A percentile compares a stretch with the other conserved stretches of the same genome.
Conservation (phyloP, 768 basidiomycete genomes). For the Tricholoma hemisulphureum region DNA sequence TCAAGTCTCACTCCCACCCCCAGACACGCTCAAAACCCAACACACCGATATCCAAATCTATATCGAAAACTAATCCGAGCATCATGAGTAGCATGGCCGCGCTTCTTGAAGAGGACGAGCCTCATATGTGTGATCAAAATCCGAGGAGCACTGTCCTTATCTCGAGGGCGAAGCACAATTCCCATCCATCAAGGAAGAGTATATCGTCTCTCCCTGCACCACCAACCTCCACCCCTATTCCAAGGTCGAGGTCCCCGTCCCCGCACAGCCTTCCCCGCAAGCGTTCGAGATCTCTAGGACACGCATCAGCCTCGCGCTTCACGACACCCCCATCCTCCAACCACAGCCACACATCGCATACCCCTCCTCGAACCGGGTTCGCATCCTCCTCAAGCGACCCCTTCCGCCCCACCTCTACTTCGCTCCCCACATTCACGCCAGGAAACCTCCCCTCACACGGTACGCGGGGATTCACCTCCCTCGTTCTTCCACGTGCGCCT, state of each 20-base stretch:
- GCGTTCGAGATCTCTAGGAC: constrained; percentile 20
- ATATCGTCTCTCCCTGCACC: constrained; percentile 9
- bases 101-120: constrained; percentile 53
- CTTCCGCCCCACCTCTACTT: constrained; percentile 16
- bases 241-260: constrained; percentile 2
- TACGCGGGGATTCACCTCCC: constrained; percentile 55
- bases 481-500: constrained; percentile 53
- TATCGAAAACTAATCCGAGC: constrained; percentile 36
- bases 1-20: constrained; percentile 17
- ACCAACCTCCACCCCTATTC: neutral
- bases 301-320: constrained; percentile 6
- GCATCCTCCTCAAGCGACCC: constrained; percentile 25
- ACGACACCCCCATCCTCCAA: constrained; percentile 11
- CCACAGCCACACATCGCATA: constrained; percentile 7
- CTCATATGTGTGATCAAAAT: constrained; percentile 6
- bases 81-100: constrained; percentile 54
- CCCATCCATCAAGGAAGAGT: constrained; percentile 9
- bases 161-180: constrained; percentile 12
- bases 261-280: constrained; percentile 9
- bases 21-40: constrained; percentile 21
- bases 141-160: constrained; percentile 23
- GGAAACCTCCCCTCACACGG: constrained; percentile 50
- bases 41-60: constrained; percentile 24
- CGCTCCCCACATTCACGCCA: constrained; percentile 25
- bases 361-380: constrained; percentile 13